Base-by-base conservation (phyloP, 1,139 yeast species). In the Candida buenavistaensis region DNA sequence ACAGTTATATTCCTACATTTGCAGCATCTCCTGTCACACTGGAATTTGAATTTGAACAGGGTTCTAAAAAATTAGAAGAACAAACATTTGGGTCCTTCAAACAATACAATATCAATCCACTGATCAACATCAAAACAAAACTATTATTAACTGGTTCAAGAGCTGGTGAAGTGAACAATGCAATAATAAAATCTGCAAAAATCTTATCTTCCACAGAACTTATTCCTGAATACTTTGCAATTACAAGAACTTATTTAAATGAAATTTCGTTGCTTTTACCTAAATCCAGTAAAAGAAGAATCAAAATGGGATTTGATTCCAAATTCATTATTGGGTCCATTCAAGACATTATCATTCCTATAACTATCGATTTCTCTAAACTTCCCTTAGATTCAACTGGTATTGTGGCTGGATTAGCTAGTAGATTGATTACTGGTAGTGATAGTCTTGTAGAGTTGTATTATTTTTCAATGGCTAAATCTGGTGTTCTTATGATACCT, bases 351-450 rank as follows among this genome's bases (percentile, higher is more conserved):
- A 67, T 80, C 31, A 64, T 73, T n/a, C 86, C 87, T 0, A 65
- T 80, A 3, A 62, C 72, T 2, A 69, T 80, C 25, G 82, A 80
- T 48, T 66, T 80, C 39, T 61, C 72, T n/a, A 57, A 57, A 19
- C 55, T 80, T 23, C 86, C 86, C 0, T 59, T 78, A 28, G 81
- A 80, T 50, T 67, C 80, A 5, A 78, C 82, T 6, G 87, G 87
- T 32, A 78, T 81, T 36, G 86, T 80, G 1, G 80, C 85, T 0
- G 85, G 86, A 1, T 70, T 81, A 21, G 84, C 87, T 1, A 63
- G 76, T 35, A 65, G 62, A 37, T 54, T 79, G 21, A 52, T 75
- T 23, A 61, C 58, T 30, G 68, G 68, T 13, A 48, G 49, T 11
- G 47, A 44, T 8, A 47, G 45, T 35, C 52, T 62, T 1, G 64